Evolutionary conservation across 192 early-diverging fungal species (phyloP).

Genomic region (Umbelopsis isabellina): DNA sequence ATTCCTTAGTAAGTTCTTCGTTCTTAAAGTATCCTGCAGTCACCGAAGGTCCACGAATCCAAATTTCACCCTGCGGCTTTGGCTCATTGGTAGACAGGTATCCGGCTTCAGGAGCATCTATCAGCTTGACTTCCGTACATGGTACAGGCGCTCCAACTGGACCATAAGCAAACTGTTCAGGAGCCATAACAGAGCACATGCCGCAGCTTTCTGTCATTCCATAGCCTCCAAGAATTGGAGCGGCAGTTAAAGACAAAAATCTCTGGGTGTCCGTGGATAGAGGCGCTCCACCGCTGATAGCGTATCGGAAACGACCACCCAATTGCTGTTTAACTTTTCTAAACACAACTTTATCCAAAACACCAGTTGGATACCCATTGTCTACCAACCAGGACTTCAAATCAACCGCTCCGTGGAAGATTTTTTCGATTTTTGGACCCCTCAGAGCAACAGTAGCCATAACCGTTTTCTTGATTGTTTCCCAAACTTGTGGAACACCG

Average conservation of each 20-base stretch:
- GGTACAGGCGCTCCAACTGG: conserved; percentile 76
- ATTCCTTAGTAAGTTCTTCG: conserved; percentile 59
- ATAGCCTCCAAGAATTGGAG: conserved; percentile 68
- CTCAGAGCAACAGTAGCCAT: conserved; percentile 53
- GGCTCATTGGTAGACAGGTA: conserved; percentile 50
- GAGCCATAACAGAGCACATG: conserved; percentile 68
- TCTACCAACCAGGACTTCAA: conserved; percentile 54
- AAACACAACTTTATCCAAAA: conserved; percentile 65
- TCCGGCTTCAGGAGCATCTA: conserved; percentile 57
- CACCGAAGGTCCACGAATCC: conserved; percentile 63
- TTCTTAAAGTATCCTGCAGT: conserved; percentile 71
- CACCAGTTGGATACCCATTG: conserved; percentile 50
- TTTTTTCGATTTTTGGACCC: conserved; percentile 43
- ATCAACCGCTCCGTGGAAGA: conserved; percentile 62
- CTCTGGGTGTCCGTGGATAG: conserved; percentile 71
- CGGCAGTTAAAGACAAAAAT: conserved; percentile 67
- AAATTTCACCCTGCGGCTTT: conserved; percentile 71
- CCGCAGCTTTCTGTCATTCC: conserved; percentile 68
- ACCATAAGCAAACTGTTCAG: conserved; percentile 59
- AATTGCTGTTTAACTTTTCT: conserved; percentile 63
- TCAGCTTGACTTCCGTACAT: conserved; percentile 64
- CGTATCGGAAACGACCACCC: conserved; percentile 67
- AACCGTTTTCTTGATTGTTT: conserved; percentile 76
- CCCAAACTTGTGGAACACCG: conserved; percentile 81
- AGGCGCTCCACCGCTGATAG: conserved; percentile 73